These are phyloP conservation scores for Neonectria neomacrospora DNA, from an alignment of 2,329 filamentous ascomycete species.

Conservation along the genomic window DNA sequence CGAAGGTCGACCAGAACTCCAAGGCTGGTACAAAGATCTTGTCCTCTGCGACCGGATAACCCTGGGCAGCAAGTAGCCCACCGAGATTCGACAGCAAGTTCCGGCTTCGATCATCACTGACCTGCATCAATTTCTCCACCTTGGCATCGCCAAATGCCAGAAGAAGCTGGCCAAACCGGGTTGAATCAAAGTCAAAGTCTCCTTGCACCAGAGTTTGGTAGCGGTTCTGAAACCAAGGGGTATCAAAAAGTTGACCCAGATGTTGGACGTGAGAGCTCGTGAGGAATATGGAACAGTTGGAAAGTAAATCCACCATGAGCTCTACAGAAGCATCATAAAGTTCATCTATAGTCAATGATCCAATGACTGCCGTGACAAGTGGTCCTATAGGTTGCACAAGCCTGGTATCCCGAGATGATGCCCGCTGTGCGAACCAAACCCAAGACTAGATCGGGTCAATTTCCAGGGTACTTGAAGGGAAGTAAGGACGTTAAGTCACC, in stretches of 20 bases:
- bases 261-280: slow-evolving; percentile 66
- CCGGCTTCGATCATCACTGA: slow-evolving; percentile 60
- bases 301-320: slow-evolving; percentile 72
- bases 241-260: slow-evolving; percentile 69
- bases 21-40: slow-evolving; percentile 78
- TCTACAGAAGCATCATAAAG: slow-evolving; percentile 71
- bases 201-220: slow-evolving; percentile 67
- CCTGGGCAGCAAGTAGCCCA: slow-evolving; percentile 72
- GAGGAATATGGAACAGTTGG: slow-evolving; percentile 73
- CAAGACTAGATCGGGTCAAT: slow-evolving; percentile 65
- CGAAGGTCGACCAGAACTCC: slow-evolving; percentile 84
- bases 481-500: slow-evolving; percentile 54
- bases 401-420: slow-evolving; percentile 66
- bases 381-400: slow-evolving; percentile 69
- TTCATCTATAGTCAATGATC: slow-evolving; percentile 67
- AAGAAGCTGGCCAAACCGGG: slow-evolving; percentile 74
- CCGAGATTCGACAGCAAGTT: slow-evolving; percentile 69
- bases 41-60: slow-evolving; percentile 77
- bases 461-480: not conserved
- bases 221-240: slow-evolving; percentile 66
- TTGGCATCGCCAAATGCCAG: slow-evolving; percentile 76
- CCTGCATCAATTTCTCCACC: slow-evolving; percentile 67
- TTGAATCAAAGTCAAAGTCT: slow-evolving; percentile 71
- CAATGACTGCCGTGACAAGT: slow-evolving; percentile 69
- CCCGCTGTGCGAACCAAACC: slow-evolving; percentile 77